phyloP scores from a whole-genome alignment of 2,329 filamentous ascomycete genomes.

The Neospermospora avenae region DNA sequence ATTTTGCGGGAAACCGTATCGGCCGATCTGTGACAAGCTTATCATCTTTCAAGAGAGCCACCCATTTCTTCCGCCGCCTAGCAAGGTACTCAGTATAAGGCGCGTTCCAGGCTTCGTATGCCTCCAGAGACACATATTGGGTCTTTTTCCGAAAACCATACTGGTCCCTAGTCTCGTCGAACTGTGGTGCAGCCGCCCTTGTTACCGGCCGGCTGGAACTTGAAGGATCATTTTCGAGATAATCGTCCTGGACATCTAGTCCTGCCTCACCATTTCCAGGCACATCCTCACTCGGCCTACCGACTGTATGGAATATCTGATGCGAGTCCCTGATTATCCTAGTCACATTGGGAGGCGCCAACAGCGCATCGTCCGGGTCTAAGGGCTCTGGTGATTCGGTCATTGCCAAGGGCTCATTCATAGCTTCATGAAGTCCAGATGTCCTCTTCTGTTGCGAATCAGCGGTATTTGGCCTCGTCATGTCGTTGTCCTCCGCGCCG shows the following conservation, averaged over 20 bases:
- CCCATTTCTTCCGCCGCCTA: slow-evolving; percentile 79
- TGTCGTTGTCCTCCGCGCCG: slow-evolving; percentile 40
- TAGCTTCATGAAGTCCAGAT: slow-evolving; percentile 25
- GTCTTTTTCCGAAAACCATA: slow-evolving; percentile 92
- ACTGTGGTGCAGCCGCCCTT: slow-evolving; percentile 13
- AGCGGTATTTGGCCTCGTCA: slow-evolving; percentile 20
- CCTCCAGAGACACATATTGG: slow-evolving; percentile 69
- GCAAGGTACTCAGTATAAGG: slow-evolving; percentile 73
- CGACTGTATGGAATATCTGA: slow-evolving; percentile 38
- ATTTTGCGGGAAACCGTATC: slow-evolving; percentile 74
- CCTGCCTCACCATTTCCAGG: slow-evolving; percentile 3
- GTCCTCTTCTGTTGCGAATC: slow-evolving; percentile 26
- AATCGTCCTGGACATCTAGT: slow-evolving; percentile 16
- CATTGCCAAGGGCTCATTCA: slow-evolving; percentile 23
- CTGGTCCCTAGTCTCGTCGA: slow-evolving; percentile 57
- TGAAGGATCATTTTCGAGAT: slow-evolving; percentile 15
- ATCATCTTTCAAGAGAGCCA: slow-evolving; percentile 70
- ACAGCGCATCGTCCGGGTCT: not conserved
- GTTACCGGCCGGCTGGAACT: slow-evolving; percentile 15
- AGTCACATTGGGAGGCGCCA: slow-evolving; percentile 1
- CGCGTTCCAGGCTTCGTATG: slow-evolving; percentile 80
- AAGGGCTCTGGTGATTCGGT: slow-evolving; percentile 1
- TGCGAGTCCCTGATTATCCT: slow-evolving; percentile 38
- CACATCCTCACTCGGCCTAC: slow-evolving; percentile 42
- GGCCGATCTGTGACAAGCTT: slow-evolving; percentile 70